Evolutionary conservation across 2,329 filamentous ascomycete species (phyloP).

Genomic region (Cladosporium sp.): DNA sequence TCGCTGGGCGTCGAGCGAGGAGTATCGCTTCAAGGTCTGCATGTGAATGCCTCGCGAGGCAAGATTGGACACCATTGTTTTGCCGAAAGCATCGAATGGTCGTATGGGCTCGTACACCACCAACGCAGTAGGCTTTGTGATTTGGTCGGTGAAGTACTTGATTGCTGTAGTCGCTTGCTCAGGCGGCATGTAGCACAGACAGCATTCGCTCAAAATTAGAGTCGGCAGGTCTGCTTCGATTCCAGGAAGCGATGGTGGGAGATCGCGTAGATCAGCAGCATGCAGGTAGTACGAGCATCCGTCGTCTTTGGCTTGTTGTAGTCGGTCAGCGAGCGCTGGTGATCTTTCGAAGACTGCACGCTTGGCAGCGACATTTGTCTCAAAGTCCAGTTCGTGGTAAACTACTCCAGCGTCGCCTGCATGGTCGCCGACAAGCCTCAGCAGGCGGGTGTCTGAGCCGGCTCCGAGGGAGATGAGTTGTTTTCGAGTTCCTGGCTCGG

Average conservation of each 20-base stretch:
- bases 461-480: conserved; percentile 93
- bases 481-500: conserved; percentile 27
- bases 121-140: conserved; percentile 56
- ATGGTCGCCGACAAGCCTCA: conserved; percentile 62
- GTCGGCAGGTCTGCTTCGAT: conserved; percentile 68
- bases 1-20: conserved; percentile 67
- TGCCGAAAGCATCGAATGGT: conserved; percentile 82
- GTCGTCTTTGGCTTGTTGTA: conserved; percentile 27
- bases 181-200: conserved; percentile 81
- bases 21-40: conserved; percentile 77
- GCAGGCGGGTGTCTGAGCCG: conserved; percentile 87
- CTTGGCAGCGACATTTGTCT: conserved; percentile 56
- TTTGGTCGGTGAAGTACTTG: conserved; percentile 41
- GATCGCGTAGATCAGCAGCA: conserved; percentile 67
- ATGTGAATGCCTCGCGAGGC: conserved; percentile 78
- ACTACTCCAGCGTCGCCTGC: conserved; percentile 49
- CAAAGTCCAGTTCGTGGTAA: conserved; percentile 94
- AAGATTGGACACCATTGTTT: conserved; percentile 89
- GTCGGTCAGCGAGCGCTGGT: conserved; percentile 25
- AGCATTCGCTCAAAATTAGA: conserved; percentile 90
- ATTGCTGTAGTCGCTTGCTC: conserved; percentile 57
- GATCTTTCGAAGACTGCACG: conserved; percentile 31
- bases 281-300: conserved; percentile 55
- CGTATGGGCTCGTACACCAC: conserved; percentile 88
- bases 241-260: conserved; percentile 47